Evolutionary conservation across 371 early-diverging fungal genomes (phyloP).

Genomic region (Homolaphlyctis polyrhiza): DNA sequence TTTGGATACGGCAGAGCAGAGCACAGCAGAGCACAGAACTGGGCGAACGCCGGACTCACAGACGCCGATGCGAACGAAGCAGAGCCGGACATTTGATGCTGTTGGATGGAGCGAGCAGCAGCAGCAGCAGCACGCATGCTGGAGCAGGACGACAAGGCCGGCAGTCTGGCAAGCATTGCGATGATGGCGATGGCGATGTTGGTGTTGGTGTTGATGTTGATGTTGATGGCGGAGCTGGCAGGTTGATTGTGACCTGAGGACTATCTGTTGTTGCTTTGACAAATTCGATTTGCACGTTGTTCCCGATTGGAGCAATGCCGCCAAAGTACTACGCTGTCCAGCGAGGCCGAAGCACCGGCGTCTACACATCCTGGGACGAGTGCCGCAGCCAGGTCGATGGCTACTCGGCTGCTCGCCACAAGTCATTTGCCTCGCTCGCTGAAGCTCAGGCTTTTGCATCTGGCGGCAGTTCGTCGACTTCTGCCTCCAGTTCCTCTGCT

Average conservation of each 20-base stretch:
- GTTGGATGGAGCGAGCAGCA: too few relatives aligned
- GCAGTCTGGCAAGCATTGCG: neutral
- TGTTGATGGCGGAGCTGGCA: too few relatives aligned
- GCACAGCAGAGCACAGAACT: too few relatives aligned
- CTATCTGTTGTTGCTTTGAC: neutral
- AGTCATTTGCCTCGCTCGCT: conserved; percentile 21
- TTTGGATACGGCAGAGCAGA: too few relatives aligned
- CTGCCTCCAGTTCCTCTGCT: neutral
- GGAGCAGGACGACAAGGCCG: neutral
- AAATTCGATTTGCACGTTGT: neutral
- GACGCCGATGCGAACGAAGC: too few relatives aligned
- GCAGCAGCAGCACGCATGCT: too few relatives aligned
- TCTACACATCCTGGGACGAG: conserved; percentile 36
- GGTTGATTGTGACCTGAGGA: neutral
- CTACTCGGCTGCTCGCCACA: conserved; percentile 50
- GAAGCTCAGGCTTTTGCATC: conserved; percentile 16
- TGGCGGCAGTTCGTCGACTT: neutral
- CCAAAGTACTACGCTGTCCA: neutral
- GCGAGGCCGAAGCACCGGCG: neutral
- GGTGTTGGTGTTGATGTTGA: too few relatives aligned
- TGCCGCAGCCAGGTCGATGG: conserved; percentile 54
- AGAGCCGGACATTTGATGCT: too few relatives aligned
- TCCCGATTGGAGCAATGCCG: neutral
- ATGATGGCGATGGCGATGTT: too few relatives aligned
- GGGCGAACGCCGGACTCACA: too few relatives aligned